These are phyloP conservation scores for Hypoxylon sp. DNA, from an alignment of 2,329 filamentous ascomycete species.

Conservation along the genomic window DNA sequence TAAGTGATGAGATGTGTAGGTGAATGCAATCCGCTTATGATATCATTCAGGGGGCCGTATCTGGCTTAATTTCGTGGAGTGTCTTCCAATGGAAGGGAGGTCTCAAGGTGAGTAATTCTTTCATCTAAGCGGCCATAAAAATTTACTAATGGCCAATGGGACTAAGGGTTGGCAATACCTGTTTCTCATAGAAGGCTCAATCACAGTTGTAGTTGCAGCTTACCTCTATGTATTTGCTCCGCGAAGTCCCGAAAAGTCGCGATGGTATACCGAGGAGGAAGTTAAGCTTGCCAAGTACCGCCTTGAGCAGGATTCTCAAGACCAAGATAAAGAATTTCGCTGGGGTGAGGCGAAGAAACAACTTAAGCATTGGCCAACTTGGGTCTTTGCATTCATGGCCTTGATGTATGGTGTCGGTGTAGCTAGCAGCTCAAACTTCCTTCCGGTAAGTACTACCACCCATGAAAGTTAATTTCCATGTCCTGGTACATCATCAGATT, in stretches of 20 bases:
- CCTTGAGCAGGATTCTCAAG: slow-evolving; percentile 47
- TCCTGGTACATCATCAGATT: neutral
- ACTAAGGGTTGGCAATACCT: slow-evolving; percentile 50
- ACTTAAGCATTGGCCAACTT: slow-evolving; percentile 47
- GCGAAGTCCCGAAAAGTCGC: slow-evolving; percentile 44
- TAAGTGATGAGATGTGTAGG: slow-evolving; percentile 2
- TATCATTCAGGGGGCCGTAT: slow-evolving; percentile 41
- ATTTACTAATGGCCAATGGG: neutral
- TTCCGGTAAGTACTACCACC: slow-evolving; percentile 45
- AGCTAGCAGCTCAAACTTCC: slow-evolving; percentile 49
- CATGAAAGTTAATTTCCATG: neutral
- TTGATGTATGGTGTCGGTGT: slow-evolving; percentile 50
- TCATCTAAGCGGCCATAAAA: neutral
- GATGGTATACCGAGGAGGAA: slow-evolving; percentile 48
- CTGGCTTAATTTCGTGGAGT: slow-evolving; percentile 49
- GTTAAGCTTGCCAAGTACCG: slow-evolving; percentile 48
- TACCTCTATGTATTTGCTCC: slow-evolving; percentile 46
- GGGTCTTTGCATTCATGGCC: slow-evolving; percentile 48
- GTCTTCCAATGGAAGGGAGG: slow-evolving; percentile 48
- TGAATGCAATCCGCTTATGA: neutral
- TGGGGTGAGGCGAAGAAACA: slow-evolving; percentile 47
- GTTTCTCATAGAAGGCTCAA: slow-evolving; percentile 51
- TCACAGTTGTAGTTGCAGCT: slow-evolving; percentile 44
- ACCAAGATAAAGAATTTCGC: slow-evolving; percentile 43
- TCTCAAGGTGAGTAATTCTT: slow-evolving; percentile 30